Evolutionary conservation across 192 early-diverging fungal genomes (phyloP), one percentile per base, ranked within the genome.

Genomic region (Backusella australiensis): DNA sequence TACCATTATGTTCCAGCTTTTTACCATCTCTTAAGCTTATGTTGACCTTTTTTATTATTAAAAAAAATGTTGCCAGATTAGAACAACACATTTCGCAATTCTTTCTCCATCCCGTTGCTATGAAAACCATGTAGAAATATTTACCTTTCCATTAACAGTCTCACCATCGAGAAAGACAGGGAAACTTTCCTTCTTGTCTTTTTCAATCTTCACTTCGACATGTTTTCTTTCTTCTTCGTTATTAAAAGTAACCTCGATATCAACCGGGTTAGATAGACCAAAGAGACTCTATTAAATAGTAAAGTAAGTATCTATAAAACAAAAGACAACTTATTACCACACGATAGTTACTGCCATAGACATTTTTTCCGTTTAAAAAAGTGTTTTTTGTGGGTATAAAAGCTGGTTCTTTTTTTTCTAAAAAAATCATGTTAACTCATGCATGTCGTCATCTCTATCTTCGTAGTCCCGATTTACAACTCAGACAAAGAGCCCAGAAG

Each of bases 101-200:
- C 19, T 19, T n/a, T 7, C 82, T 78, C 19, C 84, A 79, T 78
- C 85, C 82, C 41, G 21, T 36, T 69, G 38, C 38, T 11, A 39
- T 41, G 12, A 38, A 6, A 14, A 11, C 38, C 1, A 39, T 39
- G 7, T 46, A 26, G 6, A 17, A 12, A 53, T 46, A 46, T 73
- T 74, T 87, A 96, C 97, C 89, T 96, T 97, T 75, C 98, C 98
- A 14, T 89, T 81, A 38, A 99, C 94, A 15, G 92, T 87, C 79
- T 99, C 98, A 17, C 96, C 96, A 81, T 99, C 98, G 85, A 96
- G 93, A 78, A 96, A 99, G 8, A 99, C 86, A 49, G 98, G 98
- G 71, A 93, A 93, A 74, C 93, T 94, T 69, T 94, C 90, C 74
- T 94, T 93, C 53, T 91, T 89, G 78, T 97, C 95, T 86, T 95